phyloP scores from a whole-genome alignment of 179 eudicot species.

The Silene vulgaris region DNA sequence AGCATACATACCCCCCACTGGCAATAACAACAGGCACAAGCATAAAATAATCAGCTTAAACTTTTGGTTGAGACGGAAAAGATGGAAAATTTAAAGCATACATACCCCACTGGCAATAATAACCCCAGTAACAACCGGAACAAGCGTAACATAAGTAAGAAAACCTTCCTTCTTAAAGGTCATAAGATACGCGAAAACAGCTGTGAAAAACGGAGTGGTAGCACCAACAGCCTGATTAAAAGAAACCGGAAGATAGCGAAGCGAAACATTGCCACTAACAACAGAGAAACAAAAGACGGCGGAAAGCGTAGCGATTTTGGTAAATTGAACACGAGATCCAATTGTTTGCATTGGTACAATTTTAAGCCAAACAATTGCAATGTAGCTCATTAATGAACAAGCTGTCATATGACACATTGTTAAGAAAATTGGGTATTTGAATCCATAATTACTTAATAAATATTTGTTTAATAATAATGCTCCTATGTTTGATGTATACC shows the following conservation, averaged over 20 bases:
- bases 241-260: slow-evolving; percentile 40
- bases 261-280: slow-evolving; percentile 41
- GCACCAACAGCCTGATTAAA: slow-evolving; percentile 51
- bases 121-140: slow-evolving; percentile 47
- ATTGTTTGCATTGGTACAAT: slow-evolving; percentile 38
- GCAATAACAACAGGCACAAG: too few species aligned
- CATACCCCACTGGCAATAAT: slow-evolving; percentile 48
- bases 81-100: not conserved
- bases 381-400: slow-evolving; percentile 40
- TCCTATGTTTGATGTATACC: slow-evolving; percentile 48
- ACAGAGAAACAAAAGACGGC: slow-evolving; percentile 40
- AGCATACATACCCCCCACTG: too few species aligned
- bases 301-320: slow-evolving; percentile 34
- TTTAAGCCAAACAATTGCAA: slow-evolving; percentile 37
- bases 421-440: slow-evolving; percentile 43
- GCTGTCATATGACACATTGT: slow-evolving; percentile 54
- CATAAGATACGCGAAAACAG: slow-evolving; percentile 41
- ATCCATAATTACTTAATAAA: slow-evolving; percentile 38
- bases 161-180: slow-evolving; percentile 37
- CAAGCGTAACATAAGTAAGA: slow-evolving; percentile 37
- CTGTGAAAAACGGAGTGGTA: slow-evolving; percentile 47
- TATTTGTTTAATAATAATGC: slow-evolving; percentile 40
- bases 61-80: too few species aligned
- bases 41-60: too few species aligned
- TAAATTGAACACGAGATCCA: slow-evolving; percentile 37